Evolutionary conservation across 2,329 filamentous ascomycete genomes (phyloP).

Genomic region (Ceratocystis diversiconidia): DNA sequence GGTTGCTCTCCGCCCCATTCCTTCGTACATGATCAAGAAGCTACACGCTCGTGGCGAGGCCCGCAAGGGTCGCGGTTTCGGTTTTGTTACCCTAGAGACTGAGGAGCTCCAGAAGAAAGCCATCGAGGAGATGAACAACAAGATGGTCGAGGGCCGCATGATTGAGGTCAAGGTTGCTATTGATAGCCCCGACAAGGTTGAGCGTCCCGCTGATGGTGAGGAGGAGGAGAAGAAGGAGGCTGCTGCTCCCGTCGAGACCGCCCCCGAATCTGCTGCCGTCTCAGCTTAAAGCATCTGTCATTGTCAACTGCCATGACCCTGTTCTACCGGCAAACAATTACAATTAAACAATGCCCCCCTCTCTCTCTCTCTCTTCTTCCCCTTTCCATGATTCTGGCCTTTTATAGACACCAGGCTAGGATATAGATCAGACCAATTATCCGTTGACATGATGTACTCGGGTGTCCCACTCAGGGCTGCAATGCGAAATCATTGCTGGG

Average conservation of each 20-base stretch:
- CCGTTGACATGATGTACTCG: background rate
- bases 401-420: background rate
- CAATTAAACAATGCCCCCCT: background rate
- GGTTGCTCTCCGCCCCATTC: constrained; percentile 95
- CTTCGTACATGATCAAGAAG: constrained; percentile 99
- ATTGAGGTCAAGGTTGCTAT: constrained; percentile 99
- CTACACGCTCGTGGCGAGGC: constrained; percentile 94
- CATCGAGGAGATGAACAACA: constrained; percentile 96
- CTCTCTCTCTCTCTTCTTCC: background rate
- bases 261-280: constrained; percentile 5
- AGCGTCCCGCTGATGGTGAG: constrained; percentile 61
- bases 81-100: constrained; percentile 88
- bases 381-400: background rate
- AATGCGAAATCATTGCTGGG: constrained; percentile 10
- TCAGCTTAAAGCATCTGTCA: constrained; percentile 6
- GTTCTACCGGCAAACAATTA: constrained; percentile 4
- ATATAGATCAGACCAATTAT: background rate
- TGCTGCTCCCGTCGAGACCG: background rate
- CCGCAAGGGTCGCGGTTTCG: constrained; percentile 97
- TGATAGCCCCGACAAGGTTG: constrained; percentile 92
- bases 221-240: constrained; percentile 18
- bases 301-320: constrained; percentile 7
- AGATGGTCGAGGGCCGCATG: constrained; percentile 96
- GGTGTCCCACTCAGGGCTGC: constrained; percentile 6
- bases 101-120: constrained; percentile 97